These are phyloP conservation scores for Leccinum sublutescens DNA, from an alignment of 768 basidiomycete species.

Conservation along the genomic window DNA sequence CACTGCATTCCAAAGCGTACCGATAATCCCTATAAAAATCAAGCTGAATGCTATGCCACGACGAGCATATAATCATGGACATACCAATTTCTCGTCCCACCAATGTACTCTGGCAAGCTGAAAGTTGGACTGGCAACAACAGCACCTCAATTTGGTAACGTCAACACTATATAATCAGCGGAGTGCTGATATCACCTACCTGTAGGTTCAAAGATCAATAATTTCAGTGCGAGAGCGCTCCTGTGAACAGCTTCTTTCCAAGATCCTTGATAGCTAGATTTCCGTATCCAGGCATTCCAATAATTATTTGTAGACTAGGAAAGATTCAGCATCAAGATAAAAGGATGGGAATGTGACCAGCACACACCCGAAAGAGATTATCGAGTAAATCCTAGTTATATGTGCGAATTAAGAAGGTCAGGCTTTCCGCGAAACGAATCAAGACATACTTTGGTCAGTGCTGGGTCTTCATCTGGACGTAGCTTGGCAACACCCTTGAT, in stretches of 20 bases:
- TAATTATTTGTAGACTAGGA: conserved; percentile 68
- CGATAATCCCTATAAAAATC: conserved; percentile 56
- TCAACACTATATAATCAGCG: not conserved
- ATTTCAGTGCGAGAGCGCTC: conserved; percentile 90
- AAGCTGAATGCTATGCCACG: not conserved
- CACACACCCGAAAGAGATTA: conserved; percentile 51
- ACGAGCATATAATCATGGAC: conserved; percentile 14
- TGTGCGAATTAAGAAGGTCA: not conserved
- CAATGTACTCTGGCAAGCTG: conserved; percentile 88
- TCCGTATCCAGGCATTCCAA: conserved; percentile 89
- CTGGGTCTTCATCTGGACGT: conserved; percentile 64
- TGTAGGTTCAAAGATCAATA: conserved; percentile 90
- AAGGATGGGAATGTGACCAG: not conserved
- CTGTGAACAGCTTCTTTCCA: conserved; percentile 97
- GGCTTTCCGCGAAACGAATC: not conserved
- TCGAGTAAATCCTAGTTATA: conserved; percentile 52
- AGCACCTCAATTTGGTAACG: conserved; percentile 52
- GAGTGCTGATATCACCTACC: conserved; percentile 37
- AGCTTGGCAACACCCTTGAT: conserved; percentile 44
- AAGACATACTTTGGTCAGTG: conserved; percentile 54
- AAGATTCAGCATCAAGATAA: not conserved
- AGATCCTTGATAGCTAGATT: conserved; percentile 84
- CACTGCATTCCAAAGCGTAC: conserved; percentile 25
- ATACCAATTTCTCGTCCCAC: conserved; percentile 86
- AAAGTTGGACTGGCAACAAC: conserved; percentile 96